A percentile compares a stretch with the other conserved stretches of the same genome.
These are phyloP conservation scores for Russula sp. DNA, from an alignment of 768 basidiomycete genomes.

Conservation along the genomic window DNA sequence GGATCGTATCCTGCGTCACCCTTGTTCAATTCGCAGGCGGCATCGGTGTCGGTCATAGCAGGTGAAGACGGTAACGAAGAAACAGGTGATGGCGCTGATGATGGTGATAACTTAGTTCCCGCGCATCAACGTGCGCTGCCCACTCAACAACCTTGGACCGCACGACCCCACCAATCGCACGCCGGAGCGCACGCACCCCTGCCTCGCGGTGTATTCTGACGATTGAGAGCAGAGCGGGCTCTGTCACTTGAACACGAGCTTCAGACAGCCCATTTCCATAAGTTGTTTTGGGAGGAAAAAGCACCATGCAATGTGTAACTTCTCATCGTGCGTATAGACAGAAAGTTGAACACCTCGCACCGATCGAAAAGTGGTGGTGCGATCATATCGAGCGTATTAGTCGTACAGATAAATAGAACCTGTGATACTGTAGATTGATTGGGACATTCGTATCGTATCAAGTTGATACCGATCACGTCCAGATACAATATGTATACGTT, in stretches of 20 bases:
- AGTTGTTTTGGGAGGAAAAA: conserved; percentile 91
- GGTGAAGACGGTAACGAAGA: conserved; percentile 6
- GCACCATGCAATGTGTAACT: conserved; percentile 80
- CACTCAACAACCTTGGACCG: conserved; percentile 90
- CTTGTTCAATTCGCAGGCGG: neutral
- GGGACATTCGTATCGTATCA: conserved; percentile 46
- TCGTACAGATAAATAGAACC: conserved; percentile 92
- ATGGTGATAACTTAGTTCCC: conserved; percentile 28
- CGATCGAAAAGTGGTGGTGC: conserved; percentile 84
- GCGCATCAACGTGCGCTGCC: conserved; percentile 59
- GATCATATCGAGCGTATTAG: conserved; percentile 87
- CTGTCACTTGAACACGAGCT: conserved; percentile 59
- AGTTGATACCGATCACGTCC: neutral
- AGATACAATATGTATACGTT: conserved; percentile 45
- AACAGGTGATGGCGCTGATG: conserved; percentile 18
- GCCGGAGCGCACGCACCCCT: conserved; percentile 87
- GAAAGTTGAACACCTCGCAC: conserved; percentile 79
- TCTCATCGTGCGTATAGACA: conserved; percentile 88
- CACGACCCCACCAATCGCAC: conserved; percentile 82
- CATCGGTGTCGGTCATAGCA: neutral
- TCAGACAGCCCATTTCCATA: conserved; percentile 62
- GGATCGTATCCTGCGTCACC: too few relatives aligned
- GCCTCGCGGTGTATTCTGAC: conserved; percentile 84
- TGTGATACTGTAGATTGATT: conserved; percentile 86
- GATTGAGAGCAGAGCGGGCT: conserved; percentile 66